Base-by-base conservation (phyloP, 768 basidiomycete genomes). In the Cystofilobasidium capitatum region DNA sequence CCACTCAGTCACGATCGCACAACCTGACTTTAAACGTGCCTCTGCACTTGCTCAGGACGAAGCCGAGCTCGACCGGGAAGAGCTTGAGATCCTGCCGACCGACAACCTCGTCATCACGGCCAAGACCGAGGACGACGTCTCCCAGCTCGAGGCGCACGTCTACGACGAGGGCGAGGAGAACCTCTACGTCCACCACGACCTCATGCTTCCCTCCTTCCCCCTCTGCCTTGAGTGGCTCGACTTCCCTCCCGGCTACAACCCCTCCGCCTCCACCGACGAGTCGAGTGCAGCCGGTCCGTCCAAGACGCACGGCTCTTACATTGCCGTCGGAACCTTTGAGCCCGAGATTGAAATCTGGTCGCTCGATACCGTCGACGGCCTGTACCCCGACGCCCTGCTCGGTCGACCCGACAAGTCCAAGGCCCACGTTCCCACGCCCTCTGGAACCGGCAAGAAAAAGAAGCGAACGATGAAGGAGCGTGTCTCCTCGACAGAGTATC, bases 261-360 rank as follows among this genome's bases (percentile, higher is more conserved):
- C 65, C 3, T 42, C 69, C 36, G 70, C 72, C 24, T 49, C 66
- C 17, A 35, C 67, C 31, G 49, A 51, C 8, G 47, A n/a, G 12
- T 7, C 29, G 14, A 33, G 6, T 31, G 51, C 51, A 6, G 61
- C 70, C 29, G 66, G 61, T 10, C 79, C 68, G 70, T 77, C 72
- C 67, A 76, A 62, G 62, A 74, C 26, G 73, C 82, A 84, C 61
- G 91, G 91, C 8, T 94, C 87, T 76, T 97, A 89, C 77, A 86
- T 99, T 71, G 96, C 96, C 1, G 92, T 99, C 22, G 96, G 94
- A 16, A 94, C 92, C 2, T 84, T 98, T 64, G 93, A 98, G 71
- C 94, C 96, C 29, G 91, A 94, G 75, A 97, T 99, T 70, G 96
- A 99, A 78, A 94, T 99, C 72, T 99, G 93, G 91, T 93, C 91